phyloP scores from a whole-genome alignment of 805 yeast genomes.

The Suhomyces xylopsoci region DNA sequence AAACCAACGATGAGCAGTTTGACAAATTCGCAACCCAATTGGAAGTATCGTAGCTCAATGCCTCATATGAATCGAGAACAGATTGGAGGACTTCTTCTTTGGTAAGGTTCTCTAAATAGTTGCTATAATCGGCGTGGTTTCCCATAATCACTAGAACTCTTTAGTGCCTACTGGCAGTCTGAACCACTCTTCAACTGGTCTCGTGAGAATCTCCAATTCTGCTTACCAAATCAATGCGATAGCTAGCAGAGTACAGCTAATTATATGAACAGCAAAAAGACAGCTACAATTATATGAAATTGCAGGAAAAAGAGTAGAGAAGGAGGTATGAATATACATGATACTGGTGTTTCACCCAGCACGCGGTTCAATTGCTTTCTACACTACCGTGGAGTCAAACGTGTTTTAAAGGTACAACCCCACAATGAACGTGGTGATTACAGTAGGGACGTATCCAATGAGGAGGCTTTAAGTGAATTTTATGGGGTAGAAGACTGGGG shows the following conservation, averaged over 20 bases:
- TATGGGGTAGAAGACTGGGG: no score
- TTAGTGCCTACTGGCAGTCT: no score
- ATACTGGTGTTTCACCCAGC: background rate
- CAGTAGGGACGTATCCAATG: no score
- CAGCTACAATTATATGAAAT: background rate
- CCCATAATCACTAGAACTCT: slow-evolving; percentile 5
- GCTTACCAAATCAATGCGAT: background rate
- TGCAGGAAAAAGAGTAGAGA: background rate
- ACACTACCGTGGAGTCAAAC: slow-evolving; percentile 4
- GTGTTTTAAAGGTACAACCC: slow-evolving; percentile 1
- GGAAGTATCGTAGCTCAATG: slow-evolving; percentile 56
- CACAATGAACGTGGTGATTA: background rate
- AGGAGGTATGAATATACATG: slow-evolving; percentile 1
- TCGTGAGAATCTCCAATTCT: background rate
- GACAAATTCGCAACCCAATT: slow-evolving; percentile 92
- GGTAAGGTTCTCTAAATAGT: slow-evolving; percentile 38
- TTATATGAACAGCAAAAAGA: background rate
- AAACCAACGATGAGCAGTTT: slow-evolving; percentile 79
- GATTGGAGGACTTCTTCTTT: slow-evolving; percentile 57
- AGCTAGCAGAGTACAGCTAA: background rate
- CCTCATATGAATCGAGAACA: slow-evolving; percentile 59
- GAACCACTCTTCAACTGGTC: no score
- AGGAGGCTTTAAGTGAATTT: no score
- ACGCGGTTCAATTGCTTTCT: slow-evolving; percentile 1
- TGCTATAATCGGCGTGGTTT: slow-evolving; percentile 72